A percentile compares a stretch with the other conserved stretches of the same genome.
These are phyloP conservation scores for Epichloe baconii DNA, from an alignment of 2,329 filamentous ascomycete genomes.

Conservation along the genomic window DNA sequence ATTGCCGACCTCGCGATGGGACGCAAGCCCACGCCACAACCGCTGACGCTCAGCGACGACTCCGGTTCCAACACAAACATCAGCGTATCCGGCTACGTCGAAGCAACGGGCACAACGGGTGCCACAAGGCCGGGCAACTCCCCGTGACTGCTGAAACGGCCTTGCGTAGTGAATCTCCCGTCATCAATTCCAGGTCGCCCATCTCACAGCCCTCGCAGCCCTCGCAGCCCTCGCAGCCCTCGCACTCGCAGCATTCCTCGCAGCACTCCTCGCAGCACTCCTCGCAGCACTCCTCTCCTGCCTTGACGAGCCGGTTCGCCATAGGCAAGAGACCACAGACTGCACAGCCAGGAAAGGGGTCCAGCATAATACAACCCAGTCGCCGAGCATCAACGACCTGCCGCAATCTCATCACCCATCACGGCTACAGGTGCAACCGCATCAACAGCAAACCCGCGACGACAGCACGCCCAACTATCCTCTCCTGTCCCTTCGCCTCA, in stretches of 20 bases:
- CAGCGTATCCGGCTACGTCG: constrained; percentile 8
- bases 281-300: constrained; percentile 21
- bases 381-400: constrained; percentile 9
- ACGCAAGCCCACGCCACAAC: constrained; percentile 46
- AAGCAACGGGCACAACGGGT: background rate
- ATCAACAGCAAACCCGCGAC: constrained; percentile 13
- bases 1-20: constrained; percentile 27
- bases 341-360: constrained; percentile 10
- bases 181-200: constrained; percentile 20
- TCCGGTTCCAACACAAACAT: constrained; percentile 20
- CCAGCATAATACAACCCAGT: constrained; percentile 3
- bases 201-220: constrained; percentile 16
- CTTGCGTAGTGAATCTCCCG: constrained; percentile 1
- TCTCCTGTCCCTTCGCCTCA: constrained; percentile 13
- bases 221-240: background rate
- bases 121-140: background rate
- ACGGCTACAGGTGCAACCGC: constrained; percentile 8
- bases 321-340: constrained; percentile 14
- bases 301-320: constrained; percentile 29
- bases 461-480: constrained; percentile 11
- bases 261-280: background rate
- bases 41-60: constrained; percentile 39
- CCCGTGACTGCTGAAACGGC: constrained; percentile 4
- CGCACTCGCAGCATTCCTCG: constrained; percentile 14
- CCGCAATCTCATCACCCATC: constrained; percentile 7